Percentiles rank a stretch among this genome's conserved stretches.
Evolutionary conservation across 345 rosid species (phyloP).

Genomic region (Kandelia obovata): DNA sequence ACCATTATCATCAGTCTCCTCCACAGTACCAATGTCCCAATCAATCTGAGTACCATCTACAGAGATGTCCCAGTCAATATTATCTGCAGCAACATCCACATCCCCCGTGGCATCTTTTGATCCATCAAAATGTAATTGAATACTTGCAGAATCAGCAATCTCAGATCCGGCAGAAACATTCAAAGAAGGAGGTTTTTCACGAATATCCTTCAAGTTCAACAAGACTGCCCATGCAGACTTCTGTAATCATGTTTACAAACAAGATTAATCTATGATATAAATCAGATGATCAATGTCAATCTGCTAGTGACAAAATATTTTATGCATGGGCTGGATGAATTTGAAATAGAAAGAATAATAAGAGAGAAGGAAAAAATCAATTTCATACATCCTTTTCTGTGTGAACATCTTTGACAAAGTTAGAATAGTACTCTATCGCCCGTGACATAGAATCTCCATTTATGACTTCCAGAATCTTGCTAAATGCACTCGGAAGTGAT

Average conservation of each 20-base stretch:
- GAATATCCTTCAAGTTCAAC: conserved; percentile 57
- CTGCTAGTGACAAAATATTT: not conserved
- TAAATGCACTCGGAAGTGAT: conserved; percentile 76
- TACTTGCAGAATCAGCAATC: conserved; percentile 40
- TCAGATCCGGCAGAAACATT: conserved; percentile 56
- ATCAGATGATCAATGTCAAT: conserved; percentile 4
- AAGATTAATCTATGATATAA: conserved; percentile 13
- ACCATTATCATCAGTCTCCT: conserved; percentile 67
- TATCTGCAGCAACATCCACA: conserved; percentile 44
- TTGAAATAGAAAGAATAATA: not conserved
- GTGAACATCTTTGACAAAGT: conserved; percentile 79
- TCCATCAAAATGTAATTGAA: conserved; percentile 38
- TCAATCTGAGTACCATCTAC: conserved; percentile 76
- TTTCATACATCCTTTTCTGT: conserved; percentile 78
- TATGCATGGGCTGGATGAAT: too few relatives aligned
- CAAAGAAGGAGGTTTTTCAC: conserved; percentile 73
- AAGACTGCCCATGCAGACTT: conserved; percentile 47
- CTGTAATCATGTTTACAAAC: conserved; percentile 45
- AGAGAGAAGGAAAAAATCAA: not conserved
- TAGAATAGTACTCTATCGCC: conserved; percentile 77
- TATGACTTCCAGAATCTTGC: conserved; percentile 66
- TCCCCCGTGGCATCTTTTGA: conserved; percentile 34
- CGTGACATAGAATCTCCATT: conserved; percentile 60
- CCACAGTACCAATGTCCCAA: conserved; percentile 88
- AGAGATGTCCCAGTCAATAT: conserved; percentile 89